Percentiles rank a stretch among this genome's conserved stretches.
phyloP scores from a whole-genome alignment of 768 basidiomycete genomes.

The Kwoniella pini region DNA sequence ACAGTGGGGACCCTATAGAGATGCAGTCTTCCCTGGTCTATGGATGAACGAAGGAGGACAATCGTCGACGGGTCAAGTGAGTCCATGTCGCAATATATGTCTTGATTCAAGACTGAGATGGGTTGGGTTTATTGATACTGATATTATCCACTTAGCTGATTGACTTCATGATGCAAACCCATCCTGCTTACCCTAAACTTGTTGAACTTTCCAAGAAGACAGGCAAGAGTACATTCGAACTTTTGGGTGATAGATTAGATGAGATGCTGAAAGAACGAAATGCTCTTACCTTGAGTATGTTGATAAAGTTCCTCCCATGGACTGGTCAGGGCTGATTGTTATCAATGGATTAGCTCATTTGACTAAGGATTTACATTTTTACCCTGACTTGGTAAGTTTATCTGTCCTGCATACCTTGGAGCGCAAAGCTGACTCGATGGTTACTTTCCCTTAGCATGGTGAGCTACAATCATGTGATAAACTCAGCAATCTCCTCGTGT shows the following conservation, averaged over 20 bases:
- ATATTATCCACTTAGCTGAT: too few relatives aligned
- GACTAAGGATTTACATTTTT: conserved; percentile 86
- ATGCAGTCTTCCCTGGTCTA: conserved; percentile 88
- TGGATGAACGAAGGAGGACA: conserved; percentile 99
- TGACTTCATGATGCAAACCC: conserved; percentile 90
- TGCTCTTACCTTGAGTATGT: conserved; percentile 62
- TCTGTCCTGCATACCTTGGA: too few relatives aligned
- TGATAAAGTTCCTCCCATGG: background rate
- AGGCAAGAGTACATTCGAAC: conserved; percentile 55
- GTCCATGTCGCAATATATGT: conserved; percentile 16
- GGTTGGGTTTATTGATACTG: too few relatives aligned
- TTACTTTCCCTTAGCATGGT: conserved; percentile 2
- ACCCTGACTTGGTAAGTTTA: conserved; percentile 75
- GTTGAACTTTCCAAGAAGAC: conserved; percentile 64
- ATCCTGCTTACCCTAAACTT: conserved; percentile 76
- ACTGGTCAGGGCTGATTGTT: conserved; percentile 5
- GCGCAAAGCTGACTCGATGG: too few relatives aligned
- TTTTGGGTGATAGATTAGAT: conserved; percentile 74
- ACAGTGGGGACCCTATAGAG: conserved; percentile 59
- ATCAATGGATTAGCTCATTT: conserved; percentile 62
- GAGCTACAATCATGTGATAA: too few relatives aligned
- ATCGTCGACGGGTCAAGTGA: conserved; percentile 91
- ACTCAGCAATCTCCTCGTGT: too few relatives aligned
- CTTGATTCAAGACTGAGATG: too few relatives aligned
- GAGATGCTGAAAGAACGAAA: conserved; percentile 63